Conservation (phyloP, 345 rosid genomes). For the Dipteronia sinensis region DNA sequence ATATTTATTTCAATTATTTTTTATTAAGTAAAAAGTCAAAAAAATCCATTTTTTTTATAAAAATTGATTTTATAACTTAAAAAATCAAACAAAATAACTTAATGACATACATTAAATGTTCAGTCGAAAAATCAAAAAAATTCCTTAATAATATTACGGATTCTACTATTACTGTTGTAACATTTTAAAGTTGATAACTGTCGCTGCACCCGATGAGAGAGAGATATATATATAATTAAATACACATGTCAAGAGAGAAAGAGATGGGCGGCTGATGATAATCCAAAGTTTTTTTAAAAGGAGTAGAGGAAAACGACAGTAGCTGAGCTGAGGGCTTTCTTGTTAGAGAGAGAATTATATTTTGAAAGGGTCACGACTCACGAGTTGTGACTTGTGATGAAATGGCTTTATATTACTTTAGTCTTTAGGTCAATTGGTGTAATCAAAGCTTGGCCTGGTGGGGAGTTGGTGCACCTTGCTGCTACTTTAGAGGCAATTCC, state of each 20-base stretch:
- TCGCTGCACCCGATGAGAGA: neutral
- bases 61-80: no score
- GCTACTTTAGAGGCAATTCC: conserved; percentile 18
- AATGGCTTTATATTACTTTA: conserved; percentile 4
- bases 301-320: conserved; percentile 12
- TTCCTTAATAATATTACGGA: no score
- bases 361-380: conserved; percentile 9
- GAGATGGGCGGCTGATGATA: conserved; percentile 11
- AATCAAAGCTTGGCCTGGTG: no score
- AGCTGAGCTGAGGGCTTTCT: neutral
- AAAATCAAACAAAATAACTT: no score
- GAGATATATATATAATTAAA: neutral
- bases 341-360: neutral
- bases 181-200: no score
- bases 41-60: no score
- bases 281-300: conserved; percentile 5
- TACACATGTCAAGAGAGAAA: conserved; percentile 1
- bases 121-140: no score
- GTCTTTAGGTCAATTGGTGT: conserved; percentile 4
- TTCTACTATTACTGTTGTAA: no score
- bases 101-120: no score
- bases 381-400: neutral
- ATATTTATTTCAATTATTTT: no score
- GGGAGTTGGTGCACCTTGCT: conserved; percentile 7
- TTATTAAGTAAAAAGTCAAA: no score